Base-by-base conservation (phyloP, 2,329 filamentous ascomycete genomes). In the Lanzia echinophila region DNA sequence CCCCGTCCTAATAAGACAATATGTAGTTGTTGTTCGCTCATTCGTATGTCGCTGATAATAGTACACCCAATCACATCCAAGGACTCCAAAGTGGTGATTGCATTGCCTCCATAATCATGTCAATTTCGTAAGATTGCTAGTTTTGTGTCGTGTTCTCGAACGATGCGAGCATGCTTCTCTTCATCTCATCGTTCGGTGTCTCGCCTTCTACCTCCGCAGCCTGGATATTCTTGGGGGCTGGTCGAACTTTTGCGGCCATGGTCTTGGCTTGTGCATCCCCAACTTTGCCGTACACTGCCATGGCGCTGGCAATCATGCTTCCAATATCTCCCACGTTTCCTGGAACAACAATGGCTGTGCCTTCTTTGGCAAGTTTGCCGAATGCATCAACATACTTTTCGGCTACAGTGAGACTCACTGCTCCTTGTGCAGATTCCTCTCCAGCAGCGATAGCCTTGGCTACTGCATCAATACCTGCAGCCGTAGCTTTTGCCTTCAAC, bases 321-420 rank as follows among this genome's bases (percentile, higher is more conserved):
- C 90, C 87, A 63, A 99, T 91, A 68, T 99, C 94, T 57, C 94
- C 94, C 36, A 99, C 90, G 67, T 99, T 97, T 11, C 94, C 94
- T 0, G 94, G 94, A 13, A 99, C 91, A 19, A 99, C 90, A 28
- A 99, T 87, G 4, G 90, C 88, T 3, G 94, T 99, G 64, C 94
- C 90, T 75, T 99, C 91, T 73, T 92, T 94, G 48, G 94, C 94
- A 63, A 99, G 76, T 68, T 91, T 89, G 62, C 81, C 86, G 67
- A 97, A 99, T 3, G 94, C 94, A 44, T 95, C 92, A 50, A 99
- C 94, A 65, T 99, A 99, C 73, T 96, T 96, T 79, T 99, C 94
- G 0, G 94, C 94, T 8, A 99, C 89, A 13, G 81, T 88, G 58
- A 99, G 73, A 65, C 88, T 91, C 43, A 99, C 80, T 24, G 94